Conservation (phyloP, 805 yeast species). For the Suhomyces kilbournensis region DNA sequence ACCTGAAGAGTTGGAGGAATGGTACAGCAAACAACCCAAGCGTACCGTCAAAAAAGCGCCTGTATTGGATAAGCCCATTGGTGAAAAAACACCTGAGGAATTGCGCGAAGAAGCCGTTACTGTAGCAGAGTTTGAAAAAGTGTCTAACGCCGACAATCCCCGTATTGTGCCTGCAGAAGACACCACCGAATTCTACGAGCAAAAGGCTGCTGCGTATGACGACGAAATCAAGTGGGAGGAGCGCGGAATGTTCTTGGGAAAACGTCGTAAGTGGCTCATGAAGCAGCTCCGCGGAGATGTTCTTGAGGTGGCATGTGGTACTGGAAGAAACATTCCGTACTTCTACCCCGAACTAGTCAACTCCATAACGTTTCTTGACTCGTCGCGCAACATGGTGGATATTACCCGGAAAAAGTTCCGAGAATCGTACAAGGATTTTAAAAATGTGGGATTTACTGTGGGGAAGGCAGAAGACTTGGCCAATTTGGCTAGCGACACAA, state of each 20-base stretch:
- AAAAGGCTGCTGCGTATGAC: constrained; percentile 78
- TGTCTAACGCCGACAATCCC: constrained; percentile 37
- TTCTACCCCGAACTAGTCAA: constrained; percentile 56
- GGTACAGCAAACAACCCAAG: constrained; percentile 38
- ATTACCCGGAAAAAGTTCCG: constrained; percentile 72
- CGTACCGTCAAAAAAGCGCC: constrained; percentile 22
- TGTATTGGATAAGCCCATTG: constrained; percentile 13
- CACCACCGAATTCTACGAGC: constrained; percentile 76
- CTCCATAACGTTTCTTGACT: constrained; percentile 82
- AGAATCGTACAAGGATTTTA: constrained; percentile 60
- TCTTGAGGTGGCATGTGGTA: constrained; percentile 91
- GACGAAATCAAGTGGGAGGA: constrained; percentile 75
- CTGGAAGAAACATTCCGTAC: constrained; percentile 87
- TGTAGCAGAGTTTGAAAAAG: constrained; percentile 10
- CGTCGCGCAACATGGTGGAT: constrained; percentile 84
- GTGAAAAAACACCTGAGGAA: constrained; percentile 31
- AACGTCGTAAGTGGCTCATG: constrained; percentile 77
- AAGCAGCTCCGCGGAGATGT: constrained; percentile 81
- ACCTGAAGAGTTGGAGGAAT: constrained; percentile 39
- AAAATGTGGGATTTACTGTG: constrained; percentile 79
- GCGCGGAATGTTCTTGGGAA: constrained; percentile 54
- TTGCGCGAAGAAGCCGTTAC: constrained; percentile 2
- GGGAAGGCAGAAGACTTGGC: constrained; percentile 85
- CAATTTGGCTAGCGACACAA: constrained; percentile 44
- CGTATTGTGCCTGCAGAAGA: constrained; percentile 68